Evolutionary conservation across 2,329 filamentous ascomycete species (phyloP), one percentile per base, ranked within the genome.

Genomic region (Diaporthe caulivora): DNA sequence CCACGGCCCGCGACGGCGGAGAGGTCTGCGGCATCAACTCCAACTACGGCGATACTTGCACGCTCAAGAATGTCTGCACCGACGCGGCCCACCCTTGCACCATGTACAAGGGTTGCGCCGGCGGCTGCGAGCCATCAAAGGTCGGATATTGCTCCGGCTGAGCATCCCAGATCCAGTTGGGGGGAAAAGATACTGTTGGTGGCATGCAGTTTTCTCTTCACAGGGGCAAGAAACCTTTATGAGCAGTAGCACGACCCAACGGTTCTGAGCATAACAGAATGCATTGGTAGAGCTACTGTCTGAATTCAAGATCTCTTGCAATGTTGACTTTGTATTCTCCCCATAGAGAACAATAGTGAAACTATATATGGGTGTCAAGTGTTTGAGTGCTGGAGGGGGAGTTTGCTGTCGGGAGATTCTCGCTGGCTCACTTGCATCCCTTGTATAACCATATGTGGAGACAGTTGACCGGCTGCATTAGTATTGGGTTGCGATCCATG

Each of bases 1-100:
- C 81, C 6, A 80, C 82, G 13, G 84, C 84, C 13, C 78, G 76
- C 34, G 76, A 44, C 13, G 58, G 58, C 11, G 40, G 37, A 11
- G 60, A 65, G n/a, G 17, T 65, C 21, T 44, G 40, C 24, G 60
- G 60, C n/a, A 72, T 72, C 37, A 72, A 72, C 62, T 44, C 62
- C 10, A 72, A 72, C 62, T 72, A 72, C 26, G 71, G 71, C 13
- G 83, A 85, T 29, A 78, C 82, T 78, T 69, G 65, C 67, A 72
- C 71, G 1, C 44, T 72, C 0, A 72, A 64, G 57, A 72, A 72
- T 51, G 53, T 69, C 24, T 70, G 51, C 21, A 58, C 70, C 37
- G 74, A 70, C 24, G 69, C 71, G 18, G 57, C 62, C 3, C 55
- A 72, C 51, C 71, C 70, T 26, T 74, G 74, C 34, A 44, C 44